Conservation (phyloP, 2,329 filamentous ascomycete genomes). For the Fusarium tupiense region DNA sequence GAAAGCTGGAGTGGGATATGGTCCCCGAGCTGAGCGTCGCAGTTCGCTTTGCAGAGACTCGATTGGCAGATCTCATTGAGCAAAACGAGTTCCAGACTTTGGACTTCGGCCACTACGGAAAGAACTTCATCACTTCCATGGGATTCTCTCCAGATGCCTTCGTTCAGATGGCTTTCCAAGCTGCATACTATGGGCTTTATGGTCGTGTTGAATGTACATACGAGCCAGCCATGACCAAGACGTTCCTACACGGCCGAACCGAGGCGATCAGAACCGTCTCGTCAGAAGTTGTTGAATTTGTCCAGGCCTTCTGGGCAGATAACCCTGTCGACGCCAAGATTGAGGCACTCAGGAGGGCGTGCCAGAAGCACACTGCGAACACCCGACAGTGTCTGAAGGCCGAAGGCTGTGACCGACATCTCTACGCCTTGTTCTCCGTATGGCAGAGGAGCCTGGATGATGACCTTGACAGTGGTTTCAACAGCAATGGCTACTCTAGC, state of each 20-base stretch:
- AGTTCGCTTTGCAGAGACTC: slow-evolving; percentile 92
- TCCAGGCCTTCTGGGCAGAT: slow-evolving; percentile 94
- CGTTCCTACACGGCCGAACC: slow-evolving; percentile 90
- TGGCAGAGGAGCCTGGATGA: slow-evolving; percentile 92
- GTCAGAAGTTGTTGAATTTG: slow-evolving; percentile 84
- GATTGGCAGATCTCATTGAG: slow-evolving; percentile 91
- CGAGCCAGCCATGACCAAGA: slow-evolving; percentile 98
- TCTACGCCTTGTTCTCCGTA: slow-evolving; percentile 93
- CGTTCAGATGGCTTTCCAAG: slow-evolving; percentile 99
- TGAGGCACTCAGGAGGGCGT: slow-evolving; percentile 83
- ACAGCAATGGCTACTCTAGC: slow-evolving; percentile 72
- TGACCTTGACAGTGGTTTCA: slow-evolving; percentile 60
- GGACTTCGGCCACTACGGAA: slow-evolving; percentile 89
- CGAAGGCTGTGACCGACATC: slow-evolving; percentile 88
- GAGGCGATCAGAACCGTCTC: slow-evolving; percentile 92
- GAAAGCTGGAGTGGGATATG: slow-evolving; percentile 99
- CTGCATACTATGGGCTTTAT: slow-evolving; percentile 96
- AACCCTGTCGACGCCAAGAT: slow-evolving; percentile 85
- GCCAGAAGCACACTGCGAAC: slow-evolving; percentile 80
- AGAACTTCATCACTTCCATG: slow-evolving; percentile 97
- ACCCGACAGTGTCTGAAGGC: slow-evolving; percentile 90
- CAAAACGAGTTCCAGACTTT: slow-evolving; percentile 96
- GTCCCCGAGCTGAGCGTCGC: slow-evolving; percentile 89
- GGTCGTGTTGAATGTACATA: slow-evolving; percentile 95
- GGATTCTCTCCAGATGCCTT: slow-evolving; percentile 97